phyloP scores from a whole-genome alignment of 140 eudicot genomes.

The Bidens hawaiensis region DNA sequence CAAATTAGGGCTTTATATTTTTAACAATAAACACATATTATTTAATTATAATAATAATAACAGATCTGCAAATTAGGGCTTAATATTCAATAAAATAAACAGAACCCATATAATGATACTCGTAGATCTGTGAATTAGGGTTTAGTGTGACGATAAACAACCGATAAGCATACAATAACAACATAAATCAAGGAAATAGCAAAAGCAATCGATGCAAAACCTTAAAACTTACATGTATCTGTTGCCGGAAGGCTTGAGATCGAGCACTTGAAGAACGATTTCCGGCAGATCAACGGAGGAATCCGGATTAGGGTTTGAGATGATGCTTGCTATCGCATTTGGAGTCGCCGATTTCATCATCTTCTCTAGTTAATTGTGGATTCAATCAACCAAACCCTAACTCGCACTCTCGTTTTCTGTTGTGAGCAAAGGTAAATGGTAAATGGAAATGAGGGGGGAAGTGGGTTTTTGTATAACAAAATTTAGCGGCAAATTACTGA shows the following conservation, averaged over 20 bases:
- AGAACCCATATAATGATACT: too few relatives aligned
- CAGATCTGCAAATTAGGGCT: too few relatives aligned
- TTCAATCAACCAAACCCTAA: background rate
- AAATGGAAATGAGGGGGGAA: background rate
- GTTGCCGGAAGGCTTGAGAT: conserved; percentile 66
- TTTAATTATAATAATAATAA: too few relatives aligned
- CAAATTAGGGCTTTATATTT: too few relatives aligned
- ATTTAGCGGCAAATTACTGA: conserved; percentile 35
- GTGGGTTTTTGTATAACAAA: conserved; percentile 24
- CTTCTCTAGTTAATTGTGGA: background rate
- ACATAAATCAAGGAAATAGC: too few relatives aligned
- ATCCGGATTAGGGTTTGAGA: conserved; percentile 81
- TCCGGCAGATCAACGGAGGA: conserved; percentile 56
- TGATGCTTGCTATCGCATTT: conserved; percentile 56
- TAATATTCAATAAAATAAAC: too few relatives aligned
- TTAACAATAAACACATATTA: background rate
- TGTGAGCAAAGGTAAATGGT: conserved; percentile 7
- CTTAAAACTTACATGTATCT: conserved; percentile 45
- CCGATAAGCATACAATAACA: too few relatives aligned
- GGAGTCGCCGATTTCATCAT: conserved; percentile 67
- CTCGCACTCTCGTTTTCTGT: background rate
- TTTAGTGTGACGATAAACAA: too few relatives aligned
- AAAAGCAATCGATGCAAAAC: background rate
- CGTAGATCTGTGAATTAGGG: background rate
- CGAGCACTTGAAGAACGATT: conserved; percentile 72